phyloP scores from a whole-genome alignment of 2,329 filamentous ascomycete species.

The Stachybotrys elegans region DNA sequence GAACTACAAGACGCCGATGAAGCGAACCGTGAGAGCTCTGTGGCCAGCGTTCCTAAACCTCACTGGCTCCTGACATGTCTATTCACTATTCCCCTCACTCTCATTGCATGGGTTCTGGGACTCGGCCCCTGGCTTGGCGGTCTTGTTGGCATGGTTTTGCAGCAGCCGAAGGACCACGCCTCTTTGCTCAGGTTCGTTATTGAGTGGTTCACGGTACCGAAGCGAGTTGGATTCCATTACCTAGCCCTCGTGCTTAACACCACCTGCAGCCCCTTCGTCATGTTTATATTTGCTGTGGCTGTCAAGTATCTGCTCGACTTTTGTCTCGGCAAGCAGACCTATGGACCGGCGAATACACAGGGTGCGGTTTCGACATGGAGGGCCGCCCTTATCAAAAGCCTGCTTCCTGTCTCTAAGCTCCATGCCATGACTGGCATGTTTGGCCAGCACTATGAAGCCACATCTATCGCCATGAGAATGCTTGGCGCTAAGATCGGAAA shows the following conservation, averaged over 20 bases:
- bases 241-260: constrained; percentile 37
- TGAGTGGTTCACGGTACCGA: constrained; percentile 42
- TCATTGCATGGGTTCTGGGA: constrained; percentile 34
- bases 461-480: constrained; percentile 43
- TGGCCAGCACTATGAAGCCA: constrained; percentile 51
- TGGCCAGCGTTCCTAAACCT: constrained; percentile 30
- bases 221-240: constrained; percentile 45
- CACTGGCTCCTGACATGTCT: constrained; percentile 40
- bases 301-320: constrained; percentile 35
- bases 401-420: constrained; percentile 38
- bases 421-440: constrained; percentile 45
- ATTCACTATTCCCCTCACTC: constrained; percentile 34
- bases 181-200: constrained; percentile 36
- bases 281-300: constrained; percentile 35
- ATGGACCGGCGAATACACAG: constrained; percentile 21
- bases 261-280: constrained; percentile 35
- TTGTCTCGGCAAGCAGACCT: constrained; percentile 30
- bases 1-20: constrained; percentile 43
- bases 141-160: constrained; percentile 38
- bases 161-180: constrained; percentile 23
- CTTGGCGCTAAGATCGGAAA: constrained; percentile 48
- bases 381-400: constrained; percentile 34
- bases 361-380: constrained; percentile 38
- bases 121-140: constrained; percentile 40
- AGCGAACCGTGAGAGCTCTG: constrained; percentile 38